Percentiles rank a stretch among this genome's conserved stretches.
Evolutionary conservation across 768 basidiomycete genomes (phyloP).

Genomic region (Asterophora lycoperdoides): DNA sequence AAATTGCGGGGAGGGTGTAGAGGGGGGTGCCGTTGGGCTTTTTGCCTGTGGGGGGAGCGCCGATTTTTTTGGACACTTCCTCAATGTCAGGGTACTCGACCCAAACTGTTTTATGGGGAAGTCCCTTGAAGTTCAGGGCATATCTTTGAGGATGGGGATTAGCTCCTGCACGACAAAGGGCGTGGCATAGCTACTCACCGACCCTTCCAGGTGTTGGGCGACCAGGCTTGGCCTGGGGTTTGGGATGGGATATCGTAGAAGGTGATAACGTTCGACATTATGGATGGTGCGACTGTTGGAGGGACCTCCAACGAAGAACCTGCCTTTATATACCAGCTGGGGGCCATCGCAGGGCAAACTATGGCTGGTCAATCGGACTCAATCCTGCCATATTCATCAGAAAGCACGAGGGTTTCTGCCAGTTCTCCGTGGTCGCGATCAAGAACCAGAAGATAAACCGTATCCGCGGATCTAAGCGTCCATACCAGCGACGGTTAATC

Average conservation of each 20-base stretch:
- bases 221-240: conserved; percentile 30
- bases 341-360: background rate
- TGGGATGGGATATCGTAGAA: conserved; percentile 43
- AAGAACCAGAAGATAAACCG: too few relatives aligned
- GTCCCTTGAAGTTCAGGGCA: conserved; percentile 25
- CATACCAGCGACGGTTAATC: too few relatives aligned
- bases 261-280: conserved; percentile 26
- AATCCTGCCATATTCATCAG: too few relatives aligned
- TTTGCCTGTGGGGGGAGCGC: conserved; percentile 25
- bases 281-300: background rate
- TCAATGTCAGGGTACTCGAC: conserved; percentile 39
- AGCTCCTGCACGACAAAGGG: background rate
- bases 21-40: conserved; percentile 23
- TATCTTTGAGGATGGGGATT: conserved; percentile 10
- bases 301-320: background rate
- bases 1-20: conserved; percentile 39
- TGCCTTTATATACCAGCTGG: conserved; percentile 1
- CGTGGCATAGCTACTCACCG: conserved; percentile 25
- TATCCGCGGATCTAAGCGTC: background rate
- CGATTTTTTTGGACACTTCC: conserved; percentile 28
- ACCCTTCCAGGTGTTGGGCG: conserved; percentile 43
- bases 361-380: too few relatives aligned
- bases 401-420: too few relatives aligned
- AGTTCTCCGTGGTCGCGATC: too few relatives aligned
- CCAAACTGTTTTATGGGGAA: conserved; percentile 38